phyloP scores from a whole-genome alignment of 129 eudicot genomes.

The Helianthus tuberosus region DNA sequence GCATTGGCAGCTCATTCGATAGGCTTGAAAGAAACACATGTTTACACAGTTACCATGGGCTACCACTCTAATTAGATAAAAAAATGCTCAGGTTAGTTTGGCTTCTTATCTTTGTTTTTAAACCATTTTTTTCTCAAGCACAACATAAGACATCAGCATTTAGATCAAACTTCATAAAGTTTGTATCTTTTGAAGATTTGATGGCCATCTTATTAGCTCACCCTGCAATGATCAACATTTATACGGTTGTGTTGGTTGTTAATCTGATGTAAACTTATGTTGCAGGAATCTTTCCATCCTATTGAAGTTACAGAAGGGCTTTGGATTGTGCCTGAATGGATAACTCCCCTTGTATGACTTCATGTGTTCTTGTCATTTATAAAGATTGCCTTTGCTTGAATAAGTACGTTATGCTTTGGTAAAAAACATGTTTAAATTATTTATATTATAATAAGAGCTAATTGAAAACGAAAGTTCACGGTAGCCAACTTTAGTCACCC shows the following conservation, averaged over 20 bases:
- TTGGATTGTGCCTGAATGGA: slow-evolving; percentile 97
- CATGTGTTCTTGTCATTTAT: slow-evolving; percentile 14
- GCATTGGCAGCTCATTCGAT: slow-evolving; percentile 72
- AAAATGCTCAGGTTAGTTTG: slow-evolving; percentile 57
- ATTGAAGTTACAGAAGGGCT: slow-evolving; percentile 73
- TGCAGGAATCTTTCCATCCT: slow-evolving; percentile 85
- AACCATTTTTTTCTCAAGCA: no score
- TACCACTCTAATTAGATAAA: slow-evolving; percentile 84
- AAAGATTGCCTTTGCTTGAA: no score
- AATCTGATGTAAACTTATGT: no score
- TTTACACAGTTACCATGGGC: slow-evolving; percentile 56
- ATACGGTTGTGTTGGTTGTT: no score
- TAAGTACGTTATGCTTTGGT: no score
- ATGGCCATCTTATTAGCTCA: no score
- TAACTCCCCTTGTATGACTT: slow-evolving; percentile 70
- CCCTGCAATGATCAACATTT: no score
- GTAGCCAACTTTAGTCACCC: no score
- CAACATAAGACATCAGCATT: not conserved
- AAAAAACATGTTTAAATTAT: no score
- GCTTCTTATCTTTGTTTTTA: slow-evolving; percentile 3
- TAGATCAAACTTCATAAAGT: slow-evolving; percentile 7
- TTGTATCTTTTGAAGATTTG: no score
- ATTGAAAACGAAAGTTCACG: no score
- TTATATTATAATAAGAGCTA: no score
- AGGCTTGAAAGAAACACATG: slow-evolving; percentile 70